phyloP scores from a whole-genome alignment of 2,329 filamentous ascomycete genomes.

The Paradendryphiella salina region DNA sequence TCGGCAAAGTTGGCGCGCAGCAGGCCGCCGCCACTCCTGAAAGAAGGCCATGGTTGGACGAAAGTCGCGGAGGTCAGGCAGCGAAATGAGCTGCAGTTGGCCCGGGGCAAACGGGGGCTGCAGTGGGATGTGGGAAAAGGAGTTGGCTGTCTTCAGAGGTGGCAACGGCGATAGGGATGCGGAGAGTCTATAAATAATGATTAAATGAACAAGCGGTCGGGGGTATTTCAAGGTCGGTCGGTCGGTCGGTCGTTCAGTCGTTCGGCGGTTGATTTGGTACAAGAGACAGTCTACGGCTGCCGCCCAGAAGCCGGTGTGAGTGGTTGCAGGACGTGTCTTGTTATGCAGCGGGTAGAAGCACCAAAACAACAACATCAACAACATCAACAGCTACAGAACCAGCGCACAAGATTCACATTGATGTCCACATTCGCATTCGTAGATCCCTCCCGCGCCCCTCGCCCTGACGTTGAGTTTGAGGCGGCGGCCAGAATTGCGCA shows the following conservation, averaged over 20 bases:
- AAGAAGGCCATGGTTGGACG: conserved; percentile 25
- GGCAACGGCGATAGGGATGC: conserved; percentile 6
- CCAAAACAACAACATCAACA: neutral
- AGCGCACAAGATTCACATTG: neutral
- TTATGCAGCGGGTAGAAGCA: conserved; percentile 7
- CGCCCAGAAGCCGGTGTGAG: too few relatives aligned
- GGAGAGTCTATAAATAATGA: conserved; percentile 13
- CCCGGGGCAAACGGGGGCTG: conserved; percentile 3
- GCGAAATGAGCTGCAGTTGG: conserved; percentile 19
- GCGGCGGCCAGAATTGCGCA: conserved; percentile 15
- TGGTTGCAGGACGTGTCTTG: neutral
- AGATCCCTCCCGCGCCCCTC: neutral
- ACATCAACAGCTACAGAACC: neutral
- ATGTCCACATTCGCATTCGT: neutral
- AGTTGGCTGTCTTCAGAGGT: conserved; percentile 1
- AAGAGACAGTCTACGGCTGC: too few relatives aligned
- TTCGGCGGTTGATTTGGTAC: too few relatives aligned
- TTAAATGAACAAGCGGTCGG: neutral
- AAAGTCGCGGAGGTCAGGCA: conserved; percentile 15
- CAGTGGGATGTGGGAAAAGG: conserved; percentile 8
- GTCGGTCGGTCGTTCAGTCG: neutral
- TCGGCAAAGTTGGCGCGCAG: conserved; percentile 22
- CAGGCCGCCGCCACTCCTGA: conserved; percentile 11
- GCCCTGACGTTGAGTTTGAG: neutral
- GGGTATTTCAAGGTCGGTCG: conserved; percentile 2